Conservation (phyloP, 2,329 filamentous ascomycete genomes). For the Pyricularia sp. region DNA sequence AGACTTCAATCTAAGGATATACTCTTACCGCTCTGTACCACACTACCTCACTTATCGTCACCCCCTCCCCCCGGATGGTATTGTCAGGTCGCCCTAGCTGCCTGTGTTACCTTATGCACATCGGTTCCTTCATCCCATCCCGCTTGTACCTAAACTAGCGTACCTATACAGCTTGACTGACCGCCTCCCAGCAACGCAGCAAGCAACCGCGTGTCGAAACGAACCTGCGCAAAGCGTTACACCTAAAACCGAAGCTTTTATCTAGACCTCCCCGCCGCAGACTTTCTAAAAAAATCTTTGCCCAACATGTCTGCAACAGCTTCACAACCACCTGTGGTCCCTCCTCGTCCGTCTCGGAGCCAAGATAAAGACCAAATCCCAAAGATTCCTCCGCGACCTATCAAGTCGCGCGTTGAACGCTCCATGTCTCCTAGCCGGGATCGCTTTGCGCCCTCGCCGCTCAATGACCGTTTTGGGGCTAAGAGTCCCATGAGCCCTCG, state of each 20-base stretch:
- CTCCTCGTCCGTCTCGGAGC: conserved; percentile 40
- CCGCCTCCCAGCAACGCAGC: neutral
- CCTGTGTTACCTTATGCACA: neutral
- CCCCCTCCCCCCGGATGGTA: neutral
- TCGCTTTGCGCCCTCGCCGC: conserved; percentile 71
- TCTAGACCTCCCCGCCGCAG: neutral
- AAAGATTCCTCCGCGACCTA: conserved; percentile 66
- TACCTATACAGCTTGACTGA: neutral
- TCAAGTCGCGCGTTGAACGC: conserved; percentile 55
- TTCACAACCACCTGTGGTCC: conserved; percentile 38
- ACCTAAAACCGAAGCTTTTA: neutral
- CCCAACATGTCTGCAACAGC: conserved; percentile 32
- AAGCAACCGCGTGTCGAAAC: neutral
- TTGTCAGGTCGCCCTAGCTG: neutral
- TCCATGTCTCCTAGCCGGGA: conserved; percentile 65
- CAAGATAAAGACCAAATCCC: conserved; percentile 43
- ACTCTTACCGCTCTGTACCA: neutral
- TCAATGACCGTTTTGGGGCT: conserved; percentile 55
- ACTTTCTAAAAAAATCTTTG: neutral
- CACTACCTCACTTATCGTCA: neutral
- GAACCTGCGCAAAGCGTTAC: neutral
- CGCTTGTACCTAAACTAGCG: neutral
- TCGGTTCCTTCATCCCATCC: neutral
- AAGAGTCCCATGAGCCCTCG: conserved; percentile 27
- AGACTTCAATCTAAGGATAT: neutral